Evolutionary conservation across 2,329 filamentous ascomycete genomes (phyloP).

Genomic region (Coniochaeta hoffmannii): DNA sequence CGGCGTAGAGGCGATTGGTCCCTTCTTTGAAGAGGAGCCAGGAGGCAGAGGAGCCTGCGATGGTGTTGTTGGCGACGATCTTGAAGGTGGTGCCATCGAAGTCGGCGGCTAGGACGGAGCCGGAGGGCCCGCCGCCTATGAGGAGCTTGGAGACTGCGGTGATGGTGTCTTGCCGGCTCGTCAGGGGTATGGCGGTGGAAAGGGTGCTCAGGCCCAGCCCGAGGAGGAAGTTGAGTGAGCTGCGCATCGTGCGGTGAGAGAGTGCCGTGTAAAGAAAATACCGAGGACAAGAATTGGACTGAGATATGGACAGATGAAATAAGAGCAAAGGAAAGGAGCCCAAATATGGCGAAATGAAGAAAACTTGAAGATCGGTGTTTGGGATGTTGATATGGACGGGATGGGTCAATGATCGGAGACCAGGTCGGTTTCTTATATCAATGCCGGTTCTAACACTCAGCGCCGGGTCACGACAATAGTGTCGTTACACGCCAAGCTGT

Average conservation of each 20-base stretch:
- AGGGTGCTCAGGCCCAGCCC: slow-evolving; percentile 2
- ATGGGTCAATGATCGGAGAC: neutral
- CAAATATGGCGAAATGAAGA: neutral
- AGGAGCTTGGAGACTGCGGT: slow-evolving; percentile 24
- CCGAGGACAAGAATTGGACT: neutral
- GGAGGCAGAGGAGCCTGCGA: slow-evolving; percentile 26
- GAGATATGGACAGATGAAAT: neutral
- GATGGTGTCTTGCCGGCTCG: neutral
- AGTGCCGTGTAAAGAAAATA: neutral
- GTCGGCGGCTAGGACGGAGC: slow-evolving; percentile 30
- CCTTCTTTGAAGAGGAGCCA: slow-evolving; percentile 35
- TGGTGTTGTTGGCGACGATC: slow-evolving; percentile 25
- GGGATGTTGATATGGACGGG: neutral
- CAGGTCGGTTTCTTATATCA: neutral
- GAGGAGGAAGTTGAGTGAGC: slow-evolving; percentile 1
- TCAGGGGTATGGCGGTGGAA: neutral
- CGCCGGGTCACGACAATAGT: neutral
- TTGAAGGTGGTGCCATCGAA: slow-evolving; percentile 33
- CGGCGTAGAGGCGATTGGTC: slow-evolving; percentile 34
- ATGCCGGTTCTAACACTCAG: neutral
- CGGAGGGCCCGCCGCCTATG: slow-evolving; percentile 27
- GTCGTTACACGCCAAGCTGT: neutral
- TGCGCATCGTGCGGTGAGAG: neutral
- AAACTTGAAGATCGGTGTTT: neutral
- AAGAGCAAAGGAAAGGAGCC: neutral